These are phyloP conservation scores for Psidium friedrichsthalianum DNA, from an alignment of 345 rosid genomes.

Conservation along the genomic window DNA sequence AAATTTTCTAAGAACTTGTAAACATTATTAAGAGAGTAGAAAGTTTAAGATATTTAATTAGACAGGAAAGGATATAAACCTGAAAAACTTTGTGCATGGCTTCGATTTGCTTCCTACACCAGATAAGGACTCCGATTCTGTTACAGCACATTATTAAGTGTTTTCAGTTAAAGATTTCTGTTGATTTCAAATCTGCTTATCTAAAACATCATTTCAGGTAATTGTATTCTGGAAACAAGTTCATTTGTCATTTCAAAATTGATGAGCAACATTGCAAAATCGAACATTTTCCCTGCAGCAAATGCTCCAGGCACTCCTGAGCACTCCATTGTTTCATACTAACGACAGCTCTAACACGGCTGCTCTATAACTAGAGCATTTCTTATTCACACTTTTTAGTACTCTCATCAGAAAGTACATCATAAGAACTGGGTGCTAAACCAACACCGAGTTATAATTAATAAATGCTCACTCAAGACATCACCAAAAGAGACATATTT, in stretches of 20 bases:
- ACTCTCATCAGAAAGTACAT: not conserved
- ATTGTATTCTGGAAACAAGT: not conserved
- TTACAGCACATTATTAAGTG: constrained; percentile 61
- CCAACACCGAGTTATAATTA: not conserved
- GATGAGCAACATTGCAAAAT: not conserved
- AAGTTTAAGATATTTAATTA: constrained; percentile 24
- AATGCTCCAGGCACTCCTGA: not conserved
- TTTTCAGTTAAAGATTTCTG: constrained; percentile 28
- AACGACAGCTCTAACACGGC: not conserved
- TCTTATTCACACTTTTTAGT: not conserved
- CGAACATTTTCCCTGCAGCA: not conserved
- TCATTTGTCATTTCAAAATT: not conserved
- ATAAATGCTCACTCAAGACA: not conserved
- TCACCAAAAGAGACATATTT: not conserved
- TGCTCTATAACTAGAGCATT: not conserved
- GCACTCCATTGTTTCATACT: not conserved
- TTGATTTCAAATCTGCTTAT: constrained; percentile 1
- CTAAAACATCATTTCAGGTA: not conserved
- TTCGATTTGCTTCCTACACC: constrained; percentile 99
- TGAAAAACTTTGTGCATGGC: constrained; percentile 99
- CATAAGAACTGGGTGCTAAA: not conserved
- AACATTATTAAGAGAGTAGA: constrained; percentile 3
- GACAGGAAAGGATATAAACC: constrained; percentile 75
- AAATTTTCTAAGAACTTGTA: constrained; percentile 2
- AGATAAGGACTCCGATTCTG: constrained; percentile 83